These are phyloP conservation scores for Helichrysum umbraculigerum DNA, from an alignment of 129 eudicot genomes.

Conservation along the genomic window DNA sequence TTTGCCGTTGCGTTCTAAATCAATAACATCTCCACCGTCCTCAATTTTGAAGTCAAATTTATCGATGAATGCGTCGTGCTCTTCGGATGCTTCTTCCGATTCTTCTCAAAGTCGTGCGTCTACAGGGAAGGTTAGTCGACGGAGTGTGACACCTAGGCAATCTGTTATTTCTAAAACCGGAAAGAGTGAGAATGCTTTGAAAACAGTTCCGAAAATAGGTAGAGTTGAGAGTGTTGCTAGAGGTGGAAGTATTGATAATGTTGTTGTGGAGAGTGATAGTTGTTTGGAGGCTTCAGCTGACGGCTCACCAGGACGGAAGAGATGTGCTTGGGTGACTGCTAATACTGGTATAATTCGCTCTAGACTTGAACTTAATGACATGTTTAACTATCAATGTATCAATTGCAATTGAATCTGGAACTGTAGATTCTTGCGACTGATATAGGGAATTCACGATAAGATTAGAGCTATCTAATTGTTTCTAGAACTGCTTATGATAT, in stretches of 20 bases:
- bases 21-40: conserved; percentile 34
- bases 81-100: conserved; percentile 92
- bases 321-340: conserved; percentile 94
- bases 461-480: conserved; percentile 13
- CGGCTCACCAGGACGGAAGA: conserved; percentile 48
- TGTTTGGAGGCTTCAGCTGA: conserved; percentile 36
- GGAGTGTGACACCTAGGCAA: conserved; percentile 44
- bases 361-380: conserved; percentile 4
- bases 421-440: conserved; percentile 11
- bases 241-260: conserved; percentile 37
- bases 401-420: conserved; percentile 5
- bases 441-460: conserved; percentile 2
- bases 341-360: conserved; percentile 56
- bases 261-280: conserved; percentile 32
- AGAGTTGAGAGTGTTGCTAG: conserved; percentile 29
- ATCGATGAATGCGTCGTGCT: conserved; percentile 80
- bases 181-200: conserved; percentile 32
- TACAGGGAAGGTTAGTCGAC: conserved; percentile 55
- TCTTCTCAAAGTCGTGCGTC: conserved; percentile 79
- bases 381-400: conserved; percentile 3
- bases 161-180: conserved; percentile 34
- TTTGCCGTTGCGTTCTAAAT: conserved; percentile 33
- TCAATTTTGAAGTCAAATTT: conserved; percentile 49
- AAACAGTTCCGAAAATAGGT: conserved; percentile 26
- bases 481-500: neutral